These are phyloP conservation scores for Austroboletus novae-zelandiae DNA, from an alignment of 1,284 basidiomycete genomes.

Conservation along the genomic window DNA sequence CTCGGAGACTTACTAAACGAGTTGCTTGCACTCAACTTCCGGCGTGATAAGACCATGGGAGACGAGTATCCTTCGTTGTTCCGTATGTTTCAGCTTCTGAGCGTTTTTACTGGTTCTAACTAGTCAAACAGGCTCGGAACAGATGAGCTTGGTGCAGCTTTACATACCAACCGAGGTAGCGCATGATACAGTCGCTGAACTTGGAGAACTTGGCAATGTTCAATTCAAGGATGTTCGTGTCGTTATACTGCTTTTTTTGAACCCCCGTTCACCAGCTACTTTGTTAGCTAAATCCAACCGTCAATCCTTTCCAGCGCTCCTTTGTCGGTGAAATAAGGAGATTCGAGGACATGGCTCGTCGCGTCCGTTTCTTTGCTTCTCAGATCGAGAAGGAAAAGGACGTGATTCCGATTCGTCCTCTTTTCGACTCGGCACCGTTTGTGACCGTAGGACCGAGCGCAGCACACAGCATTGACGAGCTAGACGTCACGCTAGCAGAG, in stretches of 20 bases:
- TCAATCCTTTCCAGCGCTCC: slow-evolving; percentile 98
- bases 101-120: slow-evolving; percentile 5
- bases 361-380: slow-evolving; percentile 85
- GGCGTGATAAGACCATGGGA: slow-evolving; percentile 43
- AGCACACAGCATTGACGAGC: slow-evolving; percentile 91
- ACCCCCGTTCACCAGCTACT: slow-evolving; percentile 4
- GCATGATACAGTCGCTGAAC: slow-evolving; percentile 93
- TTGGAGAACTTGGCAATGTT: slow-evolving; percentile 93
- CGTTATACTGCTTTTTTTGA: not conserved
- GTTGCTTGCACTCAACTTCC: not conserved
- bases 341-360: slow-evolving; percentile 94
- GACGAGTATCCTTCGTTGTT: slow-evolving; percentile 83
- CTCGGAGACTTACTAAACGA: slow-evolving; percentile 1
- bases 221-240: slow-evolving; percentile 93
- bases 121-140: slow-evolving; percentile 72
- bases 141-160: slow-evolving; percentile 98
- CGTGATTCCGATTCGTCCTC: slow-evolving; percentile 75
- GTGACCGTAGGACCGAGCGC: slow-evolving; percentile 87
- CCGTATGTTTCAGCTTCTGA: slow-evolving; percentile 45
- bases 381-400: slow-evolving; percentile 89
- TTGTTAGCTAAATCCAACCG: slow-evolving; percentile 83
- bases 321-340: slow-evolving; percentile 95
- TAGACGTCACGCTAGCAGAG: slow-evolving; percentile 85
- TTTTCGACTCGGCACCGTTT: slow-evolving; percentile 80
- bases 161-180: slow-evolving; percentile 98